phyloP scores from a whole-genome alignment of 176 grass and related monocot species.

The Oryza glaberrima region DNA sequence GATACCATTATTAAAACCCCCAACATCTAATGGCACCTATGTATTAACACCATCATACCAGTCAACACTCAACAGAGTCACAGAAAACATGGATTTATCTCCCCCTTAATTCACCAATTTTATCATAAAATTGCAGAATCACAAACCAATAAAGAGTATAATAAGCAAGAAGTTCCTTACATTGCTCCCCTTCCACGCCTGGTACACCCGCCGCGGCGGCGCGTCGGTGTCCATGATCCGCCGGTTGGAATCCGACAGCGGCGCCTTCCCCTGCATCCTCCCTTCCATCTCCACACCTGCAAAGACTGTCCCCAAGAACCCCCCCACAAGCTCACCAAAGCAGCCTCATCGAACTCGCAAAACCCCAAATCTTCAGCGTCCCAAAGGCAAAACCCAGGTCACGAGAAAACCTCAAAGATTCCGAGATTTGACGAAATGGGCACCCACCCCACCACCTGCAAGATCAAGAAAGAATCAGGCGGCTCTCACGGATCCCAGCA shows the following conservation, averaged over 20 bases:
- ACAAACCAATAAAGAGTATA: background rate
- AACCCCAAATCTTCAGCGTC: constrained; percentile 5
- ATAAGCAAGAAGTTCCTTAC: constrained; percentile 41
- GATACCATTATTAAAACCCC: constrained; percentile 1
- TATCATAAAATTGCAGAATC: constrained; percentile 23
- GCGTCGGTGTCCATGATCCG: constrained; percentile 61
- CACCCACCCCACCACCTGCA: constrained; percentile 13
- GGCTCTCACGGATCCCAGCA: constrained; percentile 44
- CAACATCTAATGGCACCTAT: background rate
- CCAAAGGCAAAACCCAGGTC: background rate
- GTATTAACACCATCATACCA: background rate
- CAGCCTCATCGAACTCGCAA: background rate
- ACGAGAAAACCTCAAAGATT: background rate
- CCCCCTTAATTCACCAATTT: background rate
- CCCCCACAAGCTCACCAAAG: constrained; percentile 21
- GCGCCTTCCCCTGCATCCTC: constrained; percentile 60
- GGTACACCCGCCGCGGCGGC: constrained; percentile 57
- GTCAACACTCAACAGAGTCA: background rate
- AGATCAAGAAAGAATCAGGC: constrained; percentile 29
- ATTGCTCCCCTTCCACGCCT: constrained; percentile 81
- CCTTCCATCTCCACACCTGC: constrained; percentile 22
- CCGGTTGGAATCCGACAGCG: constrained; percentile 64
- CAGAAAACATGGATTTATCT: background rate
- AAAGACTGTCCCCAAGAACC: background rate
- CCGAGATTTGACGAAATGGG: background rate